These are phyloP conservation scores for Cladorrhinum sp. DNA, from an alignment of 2,329 filamentous ascomycete species.

Conservation along the genomic window DNA sequence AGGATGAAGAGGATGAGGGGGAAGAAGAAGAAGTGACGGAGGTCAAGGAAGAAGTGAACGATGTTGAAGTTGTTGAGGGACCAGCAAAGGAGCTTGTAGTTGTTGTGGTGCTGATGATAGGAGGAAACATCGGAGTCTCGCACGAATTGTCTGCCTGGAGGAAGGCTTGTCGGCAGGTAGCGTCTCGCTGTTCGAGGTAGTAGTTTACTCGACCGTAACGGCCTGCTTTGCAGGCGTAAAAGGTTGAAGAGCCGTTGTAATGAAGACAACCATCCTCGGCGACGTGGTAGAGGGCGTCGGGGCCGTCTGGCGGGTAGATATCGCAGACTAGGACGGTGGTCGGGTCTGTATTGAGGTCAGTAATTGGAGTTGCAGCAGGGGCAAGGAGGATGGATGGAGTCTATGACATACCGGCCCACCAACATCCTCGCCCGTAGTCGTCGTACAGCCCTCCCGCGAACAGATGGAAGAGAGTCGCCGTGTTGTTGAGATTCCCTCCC, in stretches of 20 bases:
- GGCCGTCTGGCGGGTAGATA: conserved; percentile 3
- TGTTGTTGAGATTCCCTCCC: background rate
- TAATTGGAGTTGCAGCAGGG: background rate
- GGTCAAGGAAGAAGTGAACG: background rate
- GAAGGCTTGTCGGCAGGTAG: background rate
- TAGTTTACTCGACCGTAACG: conserved; percentile 3
- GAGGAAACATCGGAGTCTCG: background rate
- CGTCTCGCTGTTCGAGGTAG: conserved; percentile 1
- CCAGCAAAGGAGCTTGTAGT: background rate
- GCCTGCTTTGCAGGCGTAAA: conserved; percentile 2
- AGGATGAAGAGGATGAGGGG: no score
- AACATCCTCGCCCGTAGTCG: conserved; percentile 3
- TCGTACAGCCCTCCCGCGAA: conserved; percentile 8
- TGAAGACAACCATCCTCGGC: background rate
- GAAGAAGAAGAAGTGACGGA: background rate
- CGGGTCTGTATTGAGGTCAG: background rate
- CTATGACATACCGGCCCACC: conserved; percentile 13
- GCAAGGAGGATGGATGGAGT: background rate
- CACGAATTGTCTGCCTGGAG: background rate
- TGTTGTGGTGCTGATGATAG: background rate
- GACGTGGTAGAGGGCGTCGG: background rate
- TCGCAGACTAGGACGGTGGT: conserved; percentile 11
- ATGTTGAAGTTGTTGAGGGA: background rate
- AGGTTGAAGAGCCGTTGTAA: conserved; percentile 1
- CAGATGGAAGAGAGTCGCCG: background rate